These are phyloP conservation scores for Alternaria angustiovoidea DNA, from an alignment of 2,329 filamentous ascomycete genomes.

Conservation along the genomic window DNA sequence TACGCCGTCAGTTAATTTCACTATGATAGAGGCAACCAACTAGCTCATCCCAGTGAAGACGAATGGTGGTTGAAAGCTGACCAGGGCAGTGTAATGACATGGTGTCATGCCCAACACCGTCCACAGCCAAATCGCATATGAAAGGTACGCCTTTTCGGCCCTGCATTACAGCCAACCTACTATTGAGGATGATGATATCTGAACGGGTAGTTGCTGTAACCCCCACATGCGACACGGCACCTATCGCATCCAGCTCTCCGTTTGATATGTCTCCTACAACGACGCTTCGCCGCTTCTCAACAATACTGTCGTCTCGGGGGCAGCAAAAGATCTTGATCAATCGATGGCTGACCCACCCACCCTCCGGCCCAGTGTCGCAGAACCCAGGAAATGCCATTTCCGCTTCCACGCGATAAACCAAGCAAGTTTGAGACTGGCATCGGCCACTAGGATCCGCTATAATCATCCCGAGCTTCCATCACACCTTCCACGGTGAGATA, in stretches of 20 bases:
- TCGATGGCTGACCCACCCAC: conserved; percentile 10
- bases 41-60: conserved; percentile 7
- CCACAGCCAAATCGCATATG: background rate
- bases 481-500: conserved; percentile 24
- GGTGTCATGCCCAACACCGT: conserved; percentile 1
- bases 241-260: conserved; percentile 6
- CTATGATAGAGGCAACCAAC: conserved; percentile 7
- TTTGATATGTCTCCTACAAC: background rate
- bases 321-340: conserved; percentile 8
- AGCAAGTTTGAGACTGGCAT: conserved; percentile 24
- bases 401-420: conserved; percentile 50
- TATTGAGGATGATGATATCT: conserved; percentile 1
- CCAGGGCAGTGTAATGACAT: conserved; percentile 4
- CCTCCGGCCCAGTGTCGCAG: conserved; percentile 36
- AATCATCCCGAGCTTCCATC: conserved; percentile 31
- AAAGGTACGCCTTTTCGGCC: conserved; percentile 5
- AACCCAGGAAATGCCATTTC: conserved; percentile 26
- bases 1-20: conserved; percentile 36
- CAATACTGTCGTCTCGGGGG: conserved; percentile 5
- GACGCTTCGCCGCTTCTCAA: conserved; percentile 6
- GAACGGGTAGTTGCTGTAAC: conserved; percentile 6
- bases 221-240: conserved; percentile 16
- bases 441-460: conserved; percentile 18
- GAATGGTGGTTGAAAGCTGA: conserved; percentile 1
- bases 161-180: background rate